Percentiles rank a stretch among this genome's conserved stretches.
These are phyloP conservation scores for Scedosporium apiospermum DNA, from an alignment of 2,329 filamentous ascomycete genomes.

Conservation along the genomic window DNA sequence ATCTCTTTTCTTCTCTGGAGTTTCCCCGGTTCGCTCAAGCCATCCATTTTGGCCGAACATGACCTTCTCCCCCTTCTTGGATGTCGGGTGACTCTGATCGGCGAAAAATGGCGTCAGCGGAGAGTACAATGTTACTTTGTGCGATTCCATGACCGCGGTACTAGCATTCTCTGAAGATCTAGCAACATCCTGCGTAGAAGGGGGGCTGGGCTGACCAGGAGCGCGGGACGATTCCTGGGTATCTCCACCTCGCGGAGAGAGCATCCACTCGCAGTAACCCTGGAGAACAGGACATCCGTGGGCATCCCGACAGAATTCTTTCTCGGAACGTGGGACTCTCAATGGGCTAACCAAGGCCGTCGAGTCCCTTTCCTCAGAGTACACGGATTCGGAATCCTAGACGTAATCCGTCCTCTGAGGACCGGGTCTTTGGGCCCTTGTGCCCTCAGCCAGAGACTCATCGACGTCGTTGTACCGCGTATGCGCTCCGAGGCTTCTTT, in stretches of 20 bases:
- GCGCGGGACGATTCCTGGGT: too few relatives aligned
- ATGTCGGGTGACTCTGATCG: slow-evolving; percentile 24
- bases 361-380: neutral
- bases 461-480: too few relatives aligned
- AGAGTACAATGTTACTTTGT: slow-evolving; percentile 24
- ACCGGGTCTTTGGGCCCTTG: neutral
- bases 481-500: too few relatives aligned
- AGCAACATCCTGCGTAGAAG: too few relatives aligned
- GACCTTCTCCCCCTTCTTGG: slow-evolving; percentile 36
- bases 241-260: neutral
- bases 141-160: neutral
- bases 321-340: slow-evolving; percentile 8
- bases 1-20: slow-evolving; percentile 15
- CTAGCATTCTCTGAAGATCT: neutral
- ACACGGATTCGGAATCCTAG: slow-evolving; percentile 5
- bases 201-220: too few relatives aligned
- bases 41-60: slow-evolving; percentile 48
- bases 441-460: too few relatives aligned
- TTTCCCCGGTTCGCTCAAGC: slow-evolving; percentile 35
- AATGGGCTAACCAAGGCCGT: neutral
- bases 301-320: neutral
- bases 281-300: neutral
- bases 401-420: neutral
- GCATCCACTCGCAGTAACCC: neutral
- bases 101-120: slow-evolving; percentile 33